These are phyloP conservation scores for Fraxinus dipetala DNA, from an alignment of 305 asterid genomes.

Conservation along the genomic window DNA sequence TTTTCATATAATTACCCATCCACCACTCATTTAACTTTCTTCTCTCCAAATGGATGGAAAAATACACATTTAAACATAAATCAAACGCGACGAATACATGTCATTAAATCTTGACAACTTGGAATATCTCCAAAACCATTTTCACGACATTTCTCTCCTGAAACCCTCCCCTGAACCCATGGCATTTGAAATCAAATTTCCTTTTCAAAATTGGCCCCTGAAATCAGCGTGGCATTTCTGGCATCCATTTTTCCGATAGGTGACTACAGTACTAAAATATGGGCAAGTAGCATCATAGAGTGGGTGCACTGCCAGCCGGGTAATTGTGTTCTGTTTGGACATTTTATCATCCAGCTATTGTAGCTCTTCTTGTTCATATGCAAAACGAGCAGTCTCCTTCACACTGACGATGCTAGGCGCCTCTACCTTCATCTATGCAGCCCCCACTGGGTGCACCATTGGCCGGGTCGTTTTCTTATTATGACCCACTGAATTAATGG, in stretches of 20 bases:
- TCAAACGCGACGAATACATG: not conserved
- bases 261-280: not conserved
- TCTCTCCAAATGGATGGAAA: not conserved
- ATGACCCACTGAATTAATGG: too few species aligned
- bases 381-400: not conserved
- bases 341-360: not conserved
- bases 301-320: not conserved
- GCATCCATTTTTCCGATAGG: not conserved
- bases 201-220: not conserved
- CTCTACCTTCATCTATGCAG: too few species aligned
- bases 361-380: not conserved
- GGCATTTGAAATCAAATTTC: not conserved
- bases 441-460: too few species aligned
- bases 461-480: too few species aligned
- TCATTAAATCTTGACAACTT: not conserved
- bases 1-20: not conserved
- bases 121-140: not conserved
- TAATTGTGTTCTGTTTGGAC: not conserved
- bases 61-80: not conserved
- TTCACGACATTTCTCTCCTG: not conserved
- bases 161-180: not conserved
- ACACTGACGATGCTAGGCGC: not conserved
- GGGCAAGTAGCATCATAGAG: not conserved
- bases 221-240: not conserved
- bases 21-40: not conserved